Evolutionary conservation across 2,329 filamentous ascomycete species (phyloP).

Genomic region (Aspergillus hiratsukae): DNA sequence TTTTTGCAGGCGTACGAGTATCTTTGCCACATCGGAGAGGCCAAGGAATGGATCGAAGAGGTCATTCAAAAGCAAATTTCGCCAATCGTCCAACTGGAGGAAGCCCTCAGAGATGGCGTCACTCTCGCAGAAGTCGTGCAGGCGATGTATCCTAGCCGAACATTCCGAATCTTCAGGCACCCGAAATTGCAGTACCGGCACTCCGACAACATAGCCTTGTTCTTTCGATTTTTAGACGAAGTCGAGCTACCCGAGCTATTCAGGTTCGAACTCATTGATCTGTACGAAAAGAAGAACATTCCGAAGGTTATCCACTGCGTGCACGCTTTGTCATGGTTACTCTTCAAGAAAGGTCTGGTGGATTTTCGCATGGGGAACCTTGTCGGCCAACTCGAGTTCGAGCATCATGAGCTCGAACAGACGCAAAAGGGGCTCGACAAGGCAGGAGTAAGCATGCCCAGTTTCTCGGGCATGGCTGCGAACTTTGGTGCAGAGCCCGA

Average conservation of each 20-base stretch:
- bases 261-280: constrained; percentile 90
- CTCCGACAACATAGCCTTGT: constrained; percentile 95
- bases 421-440: constrained; percentile 97
- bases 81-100: constrained; percentile 88
- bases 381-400: constrained; percentile 93
- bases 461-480: constrained; percentile 94
- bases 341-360: constrained; percentile 90
- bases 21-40: constrained; percentile 96
- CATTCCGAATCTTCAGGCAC: constrained; percentile 78
- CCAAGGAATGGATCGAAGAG: constrained; percentile 98
- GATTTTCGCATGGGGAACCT: constrained; percentile 95
- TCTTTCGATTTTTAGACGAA: constrained; percentile 89
- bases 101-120: constrained; percentile 86
- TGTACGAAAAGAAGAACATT: constrained; percentile 99
- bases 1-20: constrained; percentile 98
- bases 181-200: constrained; percentile 86
- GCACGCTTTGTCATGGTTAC: constrained; percentile 93
- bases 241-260: constrained; percentile 92
- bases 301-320: constrained; percentile 99
- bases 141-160: constrained; percentile 71
- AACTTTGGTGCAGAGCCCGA: constrained; percentile 85
- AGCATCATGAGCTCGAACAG: constrained; percentile 93
- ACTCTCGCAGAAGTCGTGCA: constrained; percentile 93
- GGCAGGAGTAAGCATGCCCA: constrained; percentile 91
- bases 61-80: constrained; percentile 81